Percentiles rank a stretch among this genome's conserved stretches.
phyloP scores from a whole-genome alignment of 2,329 filamentous ascomycete genomes.

The Cadophora gregata region DNA sequence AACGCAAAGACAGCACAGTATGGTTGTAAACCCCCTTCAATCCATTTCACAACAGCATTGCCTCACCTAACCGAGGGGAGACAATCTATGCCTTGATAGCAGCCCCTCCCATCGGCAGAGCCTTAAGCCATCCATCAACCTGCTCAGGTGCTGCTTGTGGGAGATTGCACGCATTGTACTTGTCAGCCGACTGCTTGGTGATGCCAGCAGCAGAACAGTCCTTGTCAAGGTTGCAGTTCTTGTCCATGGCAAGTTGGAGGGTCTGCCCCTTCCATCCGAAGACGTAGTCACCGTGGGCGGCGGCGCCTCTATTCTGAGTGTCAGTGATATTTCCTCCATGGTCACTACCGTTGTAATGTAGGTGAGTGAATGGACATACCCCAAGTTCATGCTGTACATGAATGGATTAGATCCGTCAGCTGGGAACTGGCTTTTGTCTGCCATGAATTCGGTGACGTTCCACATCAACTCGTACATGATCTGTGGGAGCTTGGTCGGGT shows the following conservation, averaged over 20 bases:
- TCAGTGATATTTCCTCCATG: conserved; percentile 7
- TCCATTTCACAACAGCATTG: too few relatives aligned
- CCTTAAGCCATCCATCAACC: conserved; percentile 51
- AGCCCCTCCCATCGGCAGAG: conserved; percentile 21
- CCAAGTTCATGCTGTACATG: conserved; percentile 46
- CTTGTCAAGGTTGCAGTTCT: conserved; percentile 73
- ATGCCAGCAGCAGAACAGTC: conserved; percentile 66
- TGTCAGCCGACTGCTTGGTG: conserved; percentile 51
- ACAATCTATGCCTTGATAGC: conserved; percentile 21
- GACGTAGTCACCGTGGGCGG: conserved; percentile 81
- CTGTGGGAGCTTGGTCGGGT: conserved; percentile 70
- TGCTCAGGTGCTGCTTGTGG: conserved; percentile 55
- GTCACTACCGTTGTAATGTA: background rate
- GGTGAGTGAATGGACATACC: conserved; percentile 8
- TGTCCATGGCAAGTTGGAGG: conserved; percentile 68
- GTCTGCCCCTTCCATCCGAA: conserved; percentile 74
- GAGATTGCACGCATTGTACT: conserved; percentile 55
- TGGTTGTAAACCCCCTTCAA: background rate
- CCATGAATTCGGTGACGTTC: conserved; percentile 68
- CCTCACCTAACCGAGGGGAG: background rate
- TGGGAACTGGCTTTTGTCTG: conserved; percentile 62
- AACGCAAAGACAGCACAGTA: background rate
- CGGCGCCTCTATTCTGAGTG: conserved; percentile 58
- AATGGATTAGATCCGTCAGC: conserved; percentile 77
- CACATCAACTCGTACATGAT: conserved; percentile 88